A percentile compares a stretch with the other conserved stretches of the same genome.
These are phyloP conservation scores for Plasmopara halstedii DNA, from an alignment of 352 stramenopile species.

Conservation along the genomic window DNA sequence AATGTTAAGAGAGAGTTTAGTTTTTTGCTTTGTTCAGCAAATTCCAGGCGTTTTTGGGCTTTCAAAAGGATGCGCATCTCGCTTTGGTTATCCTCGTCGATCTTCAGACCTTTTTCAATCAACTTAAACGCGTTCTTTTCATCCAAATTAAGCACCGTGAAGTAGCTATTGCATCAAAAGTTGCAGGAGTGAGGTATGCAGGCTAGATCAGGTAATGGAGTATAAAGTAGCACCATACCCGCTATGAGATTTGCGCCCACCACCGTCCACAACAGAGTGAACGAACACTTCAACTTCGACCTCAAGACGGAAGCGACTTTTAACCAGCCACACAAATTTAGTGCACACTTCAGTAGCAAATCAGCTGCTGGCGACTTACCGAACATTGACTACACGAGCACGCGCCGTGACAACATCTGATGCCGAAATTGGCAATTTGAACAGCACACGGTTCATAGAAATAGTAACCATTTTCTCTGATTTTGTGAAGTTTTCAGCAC, in stretches of 20 bases:
- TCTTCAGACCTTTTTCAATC: constrained; percentile 38
- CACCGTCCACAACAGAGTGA: constrained; percentile 22
- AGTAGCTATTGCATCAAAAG: constrained; percentile 25
- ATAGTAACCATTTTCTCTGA: constrained; percentile 73
- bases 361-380: constrained; percentile 23
- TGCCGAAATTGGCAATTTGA: constrained; percentile 55
- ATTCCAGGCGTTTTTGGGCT: constrained; percentile 46
- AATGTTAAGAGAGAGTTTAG: constrained; percentile 39
- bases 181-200: constrained; percentile 3
- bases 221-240: constrained; percentile 20
- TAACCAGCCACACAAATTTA: constrained; percentile 1
- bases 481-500: constrained; percentile 61
- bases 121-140: constrained; percentile 26
- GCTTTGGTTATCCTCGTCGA: constrained; percentile 39
- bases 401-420: constrained; percentile 54
- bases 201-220: neutral
- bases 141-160: constrained; percentile 54
- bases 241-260: constrained; percentile 42
- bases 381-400: constrained; percentile 52
- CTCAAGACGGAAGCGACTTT: constrained; percentile 44
- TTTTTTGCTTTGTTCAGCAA: constrained; percentile 46
- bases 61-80: constrained; percentile 49
- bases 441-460: constrained; percentile 66
- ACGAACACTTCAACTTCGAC: constrained; percentile 61
- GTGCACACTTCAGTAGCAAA: neutral